Percentiles rank a stretch among this genome's conserved stretches.
Evolutionary conservation across 768 basidiomycete genomes (phyloP).

Genomic region (Amanita fuliginea): DNA sequence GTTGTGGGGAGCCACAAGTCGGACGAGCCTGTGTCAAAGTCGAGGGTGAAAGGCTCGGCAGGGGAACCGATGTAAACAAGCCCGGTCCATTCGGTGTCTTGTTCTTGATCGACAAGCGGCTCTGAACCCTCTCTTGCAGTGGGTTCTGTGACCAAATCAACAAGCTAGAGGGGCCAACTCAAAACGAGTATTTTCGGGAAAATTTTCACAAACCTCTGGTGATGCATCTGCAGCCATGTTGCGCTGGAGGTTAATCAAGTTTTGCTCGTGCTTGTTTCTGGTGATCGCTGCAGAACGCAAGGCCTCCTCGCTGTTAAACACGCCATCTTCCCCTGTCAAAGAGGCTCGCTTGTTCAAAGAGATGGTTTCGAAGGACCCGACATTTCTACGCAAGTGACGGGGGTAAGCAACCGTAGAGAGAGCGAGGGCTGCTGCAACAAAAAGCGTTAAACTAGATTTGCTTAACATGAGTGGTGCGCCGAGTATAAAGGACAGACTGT

Average conservation of each 20-base stretch:
- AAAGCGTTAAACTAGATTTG: not conserved
- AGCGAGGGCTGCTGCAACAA: not conserved
- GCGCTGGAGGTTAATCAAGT: conserved; percentile 13
- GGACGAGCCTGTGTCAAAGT: conserved; percentile 41
- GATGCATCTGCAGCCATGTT: not conserved
- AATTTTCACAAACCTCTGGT: conserved; percentile 11
- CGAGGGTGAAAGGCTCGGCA: conserved; percentile 30
- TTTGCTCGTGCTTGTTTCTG: conserved; percentile 15
- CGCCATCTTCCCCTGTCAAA: not conserved
- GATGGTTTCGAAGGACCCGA: not conserved
- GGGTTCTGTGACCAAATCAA: too few relatives aligned
- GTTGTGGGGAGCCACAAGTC: conserved; percentile 36
- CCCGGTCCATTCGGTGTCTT: not conserved
- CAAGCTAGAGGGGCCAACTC: not conserved
- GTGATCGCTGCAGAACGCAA: conserved; percentile 8
- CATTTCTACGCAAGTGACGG: not conserved
- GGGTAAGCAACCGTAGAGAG: not conserved
- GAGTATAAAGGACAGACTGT: not conserved
- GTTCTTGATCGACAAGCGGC: not conserved
- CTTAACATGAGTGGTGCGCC: not conserved
- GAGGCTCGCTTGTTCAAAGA: not conserved
- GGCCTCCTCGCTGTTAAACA: conserved; percentile 10
- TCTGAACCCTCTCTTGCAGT: not conserved
- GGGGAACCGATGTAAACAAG: conserved; percentile 33
- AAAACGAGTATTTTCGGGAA: not conserved